Evolutionary conservation across 1,284 basidiomycete species (phyloP).

Genomic region (Stereum hirsutum): DNA sequence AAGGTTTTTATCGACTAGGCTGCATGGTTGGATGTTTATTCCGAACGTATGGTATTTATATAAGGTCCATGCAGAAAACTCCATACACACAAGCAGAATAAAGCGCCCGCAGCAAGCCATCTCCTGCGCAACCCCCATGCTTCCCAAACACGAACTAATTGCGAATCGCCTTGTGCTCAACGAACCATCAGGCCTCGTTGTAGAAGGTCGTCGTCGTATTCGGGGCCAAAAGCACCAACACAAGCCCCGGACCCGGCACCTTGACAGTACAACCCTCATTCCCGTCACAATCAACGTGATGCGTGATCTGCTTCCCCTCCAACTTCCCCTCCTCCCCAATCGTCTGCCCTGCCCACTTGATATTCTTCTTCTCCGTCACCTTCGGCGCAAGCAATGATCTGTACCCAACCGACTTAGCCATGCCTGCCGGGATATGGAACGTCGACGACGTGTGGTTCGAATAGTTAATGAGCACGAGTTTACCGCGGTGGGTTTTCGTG

Average conservation of each 20-base stretch:
- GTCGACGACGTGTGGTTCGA: not conserved
- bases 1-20: no score
- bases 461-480: conserved; percentile 2
- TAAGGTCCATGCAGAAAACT: no score
- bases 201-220: not conserved
- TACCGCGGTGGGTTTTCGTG: not conserved
- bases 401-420: not conserved
- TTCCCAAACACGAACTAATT: no score
- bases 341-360: conserved; percentile 1
- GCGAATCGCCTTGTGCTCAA: no score
- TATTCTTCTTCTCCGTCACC: not conserved
- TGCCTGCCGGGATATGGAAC: not conserved
- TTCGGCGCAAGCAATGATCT: not conserved
- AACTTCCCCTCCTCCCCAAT: not conserved
- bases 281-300: not conserved
- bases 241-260: not conserved
- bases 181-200: no score
- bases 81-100: no score
- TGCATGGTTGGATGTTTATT: no score
- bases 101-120: no score
- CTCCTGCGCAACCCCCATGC: no score
- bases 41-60: no score
- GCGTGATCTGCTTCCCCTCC: not conserved
- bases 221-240: not conserved
- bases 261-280: not conserved